Evolutionary conservation across 108 stramenopile species (phyloP), one percentile per base, ranked within the genome.

Genomic region (Pseudonitzschia pungens): DNA sequence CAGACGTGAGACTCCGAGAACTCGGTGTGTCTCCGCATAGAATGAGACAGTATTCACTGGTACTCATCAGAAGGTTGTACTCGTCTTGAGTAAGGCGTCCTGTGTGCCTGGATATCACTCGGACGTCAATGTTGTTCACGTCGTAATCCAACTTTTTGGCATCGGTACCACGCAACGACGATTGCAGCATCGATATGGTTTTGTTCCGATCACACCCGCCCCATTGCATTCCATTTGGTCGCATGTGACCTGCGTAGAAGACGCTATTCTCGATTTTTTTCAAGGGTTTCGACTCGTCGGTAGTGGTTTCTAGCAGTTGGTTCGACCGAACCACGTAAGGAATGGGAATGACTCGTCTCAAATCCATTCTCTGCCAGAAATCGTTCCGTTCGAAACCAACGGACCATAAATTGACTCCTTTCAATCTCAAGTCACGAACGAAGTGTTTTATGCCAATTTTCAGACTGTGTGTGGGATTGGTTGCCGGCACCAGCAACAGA

Each of bases 21-120:
- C 73, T 69, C 0, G 81, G 81, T 32, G 84, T 82, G 60, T 85
- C 84, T 14, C 84, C 84, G 73, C 84, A 85, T 0, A 85, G 50
- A 31, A 82, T 69, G 26, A 85, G 60, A 55, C 84, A 85, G 50
- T 66, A 85, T 22, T 82, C 81, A 32, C 68, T 73, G 18, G 70
- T 63, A 32, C 20, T 16, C 81, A 85, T 79, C 0, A 45, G 55
- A n/a, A 28, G 40, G 42, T 84, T 84, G 73, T 84, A 81, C 32
- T 64, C 67, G 41, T 53, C 9, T 36, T 84, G 79, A 1, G 64
- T 4, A 9, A 80, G 20, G 20, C 82, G 69, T 8, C 41, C n/a
- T 7, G 36, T 27, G 2, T 6, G 4, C 29, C 56, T 82, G 33
- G 20, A 33, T 24, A 82, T 29, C 36, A 82, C 11, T 29, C 45